A percentile compares a stretch with the other conserved stretches of the same genome.
Evolutionary conservation across 306 rosid genomes (phyloP).

Genomic region (Sphenostylis stenocarpa): DNA sequence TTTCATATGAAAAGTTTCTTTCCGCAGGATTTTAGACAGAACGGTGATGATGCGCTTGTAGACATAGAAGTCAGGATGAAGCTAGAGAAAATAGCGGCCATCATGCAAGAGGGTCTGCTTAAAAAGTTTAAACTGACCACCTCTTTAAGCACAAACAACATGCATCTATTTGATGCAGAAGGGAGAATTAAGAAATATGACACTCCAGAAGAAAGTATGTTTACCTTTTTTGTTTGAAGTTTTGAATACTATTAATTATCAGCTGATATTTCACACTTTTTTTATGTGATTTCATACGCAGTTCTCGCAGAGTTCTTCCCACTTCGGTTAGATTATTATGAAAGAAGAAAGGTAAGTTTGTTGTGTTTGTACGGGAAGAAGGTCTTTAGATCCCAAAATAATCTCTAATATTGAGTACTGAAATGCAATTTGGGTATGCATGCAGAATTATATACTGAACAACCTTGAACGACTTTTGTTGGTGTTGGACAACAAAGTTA

Average conservation of each 20-base stretch:
- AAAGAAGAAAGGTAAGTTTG: constrained; percentile 71
- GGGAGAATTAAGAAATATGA: constrained; percentile 87
- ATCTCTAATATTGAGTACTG: neutral
- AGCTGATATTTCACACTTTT: neutral
- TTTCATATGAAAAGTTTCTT: neutral
- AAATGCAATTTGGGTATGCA: neutral
- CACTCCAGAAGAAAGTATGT: constrained; percentile 78
- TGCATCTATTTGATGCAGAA: constrained; percentile 85
- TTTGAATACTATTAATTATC: neutral
- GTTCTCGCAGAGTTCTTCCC: constrained; percentile 87
- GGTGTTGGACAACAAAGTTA: constrained; percentile 76
- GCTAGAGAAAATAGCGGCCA: constrained; percentile 51
- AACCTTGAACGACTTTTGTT: constrained; percentile 65
- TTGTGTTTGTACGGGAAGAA: neutral
- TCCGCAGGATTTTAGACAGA: constrained; percentile 77
- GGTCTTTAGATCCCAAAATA: neutral
- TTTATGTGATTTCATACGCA: constrained; percentile 39
- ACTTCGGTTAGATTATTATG: constrained; percentile 72
- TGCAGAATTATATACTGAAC: constrained; percentile 66
- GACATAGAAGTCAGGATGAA: constrained; percentile 64
- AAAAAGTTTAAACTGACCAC: constrained; percentile 77
- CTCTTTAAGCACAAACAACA: constrained; percentile 70
- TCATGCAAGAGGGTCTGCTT: constrained; percentile 75
- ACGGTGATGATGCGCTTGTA: constrained; percentile 77
- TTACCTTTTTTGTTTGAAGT: neutral